These are phyloP conservation scores for Gnaphalium uliginosum DNA, from an alignment of 129 eudicot species.

Conservation along the genomic window DNA sequence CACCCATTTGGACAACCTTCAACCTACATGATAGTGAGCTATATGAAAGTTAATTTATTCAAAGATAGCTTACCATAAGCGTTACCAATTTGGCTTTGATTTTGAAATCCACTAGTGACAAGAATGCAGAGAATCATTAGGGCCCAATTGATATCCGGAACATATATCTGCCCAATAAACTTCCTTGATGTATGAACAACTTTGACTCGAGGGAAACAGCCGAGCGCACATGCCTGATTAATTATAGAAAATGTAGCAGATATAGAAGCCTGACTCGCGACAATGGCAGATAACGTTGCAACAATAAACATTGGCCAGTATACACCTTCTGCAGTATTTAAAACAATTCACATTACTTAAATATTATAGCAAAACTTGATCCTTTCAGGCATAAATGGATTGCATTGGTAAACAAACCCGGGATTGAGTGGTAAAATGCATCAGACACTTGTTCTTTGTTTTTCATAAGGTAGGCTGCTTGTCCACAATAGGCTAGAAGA, in stretches of 20 bases:
- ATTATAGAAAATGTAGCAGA: slow-evolving; percentile 85
- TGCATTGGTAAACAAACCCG: neutral
- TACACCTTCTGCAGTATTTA: slow-evolving; percentile 53
- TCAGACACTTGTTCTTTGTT: slow-evolving; percentile 7
- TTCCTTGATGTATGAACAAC: slow-evolving; percentile 83
- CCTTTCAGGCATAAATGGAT: neutral
- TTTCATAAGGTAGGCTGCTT: slow-evolving; percentile 22
- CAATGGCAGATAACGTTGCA: slow-evolving; percentile 82
- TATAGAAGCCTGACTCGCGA: slow-evolving; percentile 89
- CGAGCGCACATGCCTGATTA: slow-evolving; percentile 79
- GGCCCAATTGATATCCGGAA: slow-evolving; percentile 16
- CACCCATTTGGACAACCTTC: neutral
- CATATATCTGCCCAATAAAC: slow-evolving; percentile 39
- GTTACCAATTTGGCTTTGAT: slow-evolving; percentile 13
- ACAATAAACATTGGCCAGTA: slow-evolving; percentile 84
- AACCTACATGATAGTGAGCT: neutral
- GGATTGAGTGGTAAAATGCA: slow-evolving; percentile 15
- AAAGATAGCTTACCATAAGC: slow-evolving; percentile 22
- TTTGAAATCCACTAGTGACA: slow-evolving; percentile 4
- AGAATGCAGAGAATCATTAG: slow-evolving; percentile 15
- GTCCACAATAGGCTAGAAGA: slow-evolving; percentile 17
- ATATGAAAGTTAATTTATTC: neutral
- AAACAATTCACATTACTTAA: neutral
- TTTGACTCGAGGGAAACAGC: slow-evolving; percentile 90
- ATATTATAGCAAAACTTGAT: neutral